A percentile compares a stretch with the other conserved stretches of the same genome.
Evolutionary conservation across 257 asterid species (phyloP).

Genomic region (Marsdenia floribunda): DNA sequence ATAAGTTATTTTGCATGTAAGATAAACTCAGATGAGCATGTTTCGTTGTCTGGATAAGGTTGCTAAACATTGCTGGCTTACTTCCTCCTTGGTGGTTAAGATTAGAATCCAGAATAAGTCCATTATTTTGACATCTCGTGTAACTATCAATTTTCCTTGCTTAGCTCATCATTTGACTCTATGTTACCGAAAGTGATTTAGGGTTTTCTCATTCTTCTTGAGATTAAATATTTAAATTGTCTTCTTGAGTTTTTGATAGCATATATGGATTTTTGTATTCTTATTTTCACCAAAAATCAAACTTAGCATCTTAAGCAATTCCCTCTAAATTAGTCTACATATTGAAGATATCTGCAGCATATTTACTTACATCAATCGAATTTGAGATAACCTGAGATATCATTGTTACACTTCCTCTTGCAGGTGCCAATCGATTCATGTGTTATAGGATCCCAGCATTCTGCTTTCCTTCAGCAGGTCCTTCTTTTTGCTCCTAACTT

Average conservation of each 20-base stretch:
- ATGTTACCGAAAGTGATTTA: not conserved
- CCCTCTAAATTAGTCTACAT: not conserved
- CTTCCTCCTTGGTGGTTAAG: not conserved
- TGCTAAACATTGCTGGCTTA: not conserved
- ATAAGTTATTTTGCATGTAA: not conserved
- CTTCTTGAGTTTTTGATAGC: not conserved
- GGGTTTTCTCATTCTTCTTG: not conserved
- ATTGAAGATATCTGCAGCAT: not conserved
- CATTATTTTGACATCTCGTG: not conserved
- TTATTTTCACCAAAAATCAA: not conserved
- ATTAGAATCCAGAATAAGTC: not conserved
- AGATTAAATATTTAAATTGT: not conserved
- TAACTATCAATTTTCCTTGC: not conserved
- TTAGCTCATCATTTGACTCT: not conserved
- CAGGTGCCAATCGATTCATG: constrained; percentile 93
- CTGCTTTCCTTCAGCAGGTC: constrained; percentile 98
- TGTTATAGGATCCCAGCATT: constrained; percentile 74
- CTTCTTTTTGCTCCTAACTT: constrained; percentile 6
- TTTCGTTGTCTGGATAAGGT: not conserved
- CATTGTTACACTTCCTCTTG: constrained; percentile 15
- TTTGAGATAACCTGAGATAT: not conserved
- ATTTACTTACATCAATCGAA: not conserved
- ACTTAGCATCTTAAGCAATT: not conserved
- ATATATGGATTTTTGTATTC: not conserved
- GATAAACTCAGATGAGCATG: not conserved